Evolutionary conservation across 371 early-diverging fungal species (phyloP), one percentile per base, ranked within the genome.

Genomic region (Mucor mucedo): DNA sequence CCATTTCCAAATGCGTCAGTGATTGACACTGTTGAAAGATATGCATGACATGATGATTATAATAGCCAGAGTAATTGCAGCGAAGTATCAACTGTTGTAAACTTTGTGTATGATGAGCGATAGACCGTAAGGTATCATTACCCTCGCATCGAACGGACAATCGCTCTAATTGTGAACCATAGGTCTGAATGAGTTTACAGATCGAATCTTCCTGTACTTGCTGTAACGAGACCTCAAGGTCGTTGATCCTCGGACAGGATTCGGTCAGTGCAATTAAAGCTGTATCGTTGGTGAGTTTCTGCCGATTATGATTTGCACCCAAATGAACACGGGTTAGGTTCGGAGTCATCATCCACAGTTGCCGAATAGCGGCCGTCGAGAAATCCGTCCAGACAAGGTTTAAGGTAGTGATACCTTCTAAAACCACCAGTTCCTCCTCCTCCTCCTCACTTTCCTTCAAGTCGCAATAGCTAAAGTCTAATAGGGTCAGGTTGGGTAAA

Each of bases 311-410:
- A 58, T 82, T 82, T 13, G 82, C 73, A 6, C 76, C 76, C 16
- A 79, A 66, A 27, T 54, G 28, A 32, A 76, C 56, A 13, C 50
- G 38, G 28, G 27, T 63, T 13, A 82, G 49, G 13, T 62, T 32
- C 7, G 82, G 82, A 8, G 73, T 49, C 9, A 38, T 30, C 5
- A 45, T 29, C 4, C 74, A 60, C 0, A 82, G 66, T 9, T 69
- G 61, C n/a, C 54, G 28, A 13, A 77, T 66, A 14, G 78, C 74
- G 28, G 66, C 58, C 4, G 60, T 44, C 4, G 76, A 64, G 58
- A 82, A 79, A 40, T 82, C 79, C 11, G 82, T 82, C 82, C 82
- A 82, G 4, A 65, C 32, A 4, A 76, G 57, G 33, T 60, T 55
- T 2, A 82, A 67, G 14, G 33, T 52, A 56, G 38, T 56, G 21